phyloP scores from a whole-genome alignment of 495 filamentous ascomycete genomes.

The Xylaria cubensis region DNA sequence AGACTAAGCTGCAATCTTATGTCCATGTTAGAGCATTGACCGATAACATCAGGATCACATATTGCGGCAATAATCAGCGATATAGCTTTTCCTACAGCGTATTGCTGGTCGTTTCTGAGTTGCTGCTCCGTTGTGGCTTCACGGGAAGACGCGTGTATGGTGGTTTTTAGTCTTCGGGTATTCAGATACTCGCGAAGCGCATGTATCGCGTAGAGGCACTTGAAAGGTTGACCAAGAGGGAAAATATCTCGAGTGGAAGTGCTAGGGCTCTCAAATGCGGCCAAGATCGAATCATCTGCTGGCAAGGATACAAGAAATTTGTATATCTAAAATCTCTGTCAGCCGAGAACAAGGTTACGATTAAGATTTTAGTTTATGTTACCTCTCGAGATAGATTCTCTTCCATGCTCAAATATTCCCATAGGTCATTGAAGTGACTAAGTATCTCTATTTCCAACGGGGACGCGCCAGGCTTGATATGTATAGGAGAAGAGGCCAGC shows the following conservation, averaged over 20 bases:
- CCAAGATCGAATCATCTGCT: slow-evolving; percentile 66
- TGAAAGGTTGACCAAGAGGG: slow-evolving; percentile 72
- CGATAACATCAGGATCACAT: slow-evolving; percentile 49
- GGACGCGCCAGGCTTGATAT: slow-evolving; percentile 50
- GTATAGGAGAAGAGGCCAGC: slow-evolving; percentile 36
- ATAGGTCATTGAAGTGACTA: slow-evolving; percentile 84
- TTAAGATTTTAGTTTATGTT: slow-evolving; percentile 27
- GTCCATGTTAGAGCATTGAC: slow-evolving; percentile 45
- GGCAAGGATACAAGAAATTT: slow-evolving; percentile 77
- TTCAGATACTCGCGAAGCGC: slow-evolving; percentile 61
- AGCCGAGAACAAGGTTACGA: slow-evolving; percentile 19
- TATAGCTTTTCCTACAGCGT: slow-evolving; percentile 46
- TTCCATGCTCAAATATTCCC: slow-evolving; percentile 78
- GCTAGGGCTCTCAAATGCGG: slow-evolving; percentile 61
- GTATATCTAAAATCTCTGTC: slow-evolving; percentile 64
- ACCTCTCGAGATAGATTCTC: slow-evolving; percentile 75
- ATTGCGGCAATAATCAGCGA: slow-evolving; percentile 56
- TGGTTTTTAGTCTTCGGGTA: slow-evolving; percentile 36
- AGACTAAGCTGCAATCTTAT: slow-evolving; percentile 50
- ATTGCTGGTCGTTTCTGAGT: slow-evolving; percentile 31
- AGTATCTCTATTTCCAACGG: slow-evolving; percentile 77
- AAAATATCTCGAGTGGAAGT: slow-evolving; percentile 66
- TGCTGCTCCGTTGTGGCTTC: slow-evolving; percentile 29
- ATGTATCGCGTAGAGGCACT: slow-evolving; percentile 74
- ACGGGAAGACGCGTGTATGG: slow-evolving; percentile 50